Conservation (phyloP, 208 protist genomes). For the Leishmania guyanensis region DNA sequence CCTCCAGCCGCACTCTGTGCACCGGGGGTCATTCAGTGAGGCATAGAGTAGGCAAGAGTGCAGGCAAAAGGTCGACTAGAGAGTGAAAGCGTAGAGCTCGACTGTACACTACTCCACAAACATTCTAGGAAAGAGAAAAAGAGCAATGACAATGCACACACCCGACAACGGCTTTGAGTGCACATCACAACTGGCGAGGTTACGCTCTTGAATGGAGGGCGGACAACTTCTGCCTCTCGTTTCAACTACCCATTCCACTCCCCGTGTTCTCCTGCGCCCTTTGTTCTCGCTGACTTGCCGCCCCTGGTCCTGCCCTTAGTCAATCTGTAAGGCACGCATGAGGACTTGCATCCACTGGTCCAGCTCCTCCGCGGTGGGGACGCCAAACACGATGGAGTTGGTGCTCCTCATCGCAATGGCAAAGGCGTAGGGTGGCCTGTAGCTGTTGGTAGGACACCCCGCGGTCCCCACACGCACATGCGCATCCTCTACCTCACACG, state of each 20-base stretch:
- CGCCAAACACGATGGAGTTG: conserved; percentile 78
- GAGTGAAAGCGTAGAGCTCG: not conserved
- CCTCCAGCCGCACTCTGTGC: not conserved
- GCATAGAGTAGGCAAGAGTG: not conserved
- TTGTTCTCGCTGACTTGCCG: not conserved
- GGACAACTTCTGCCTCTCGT: not conserved
- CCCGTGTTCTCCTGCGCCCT: not conserved
- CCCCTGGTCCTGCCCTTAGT: conserved; percentile 22
- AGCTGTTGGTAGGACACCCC: conserved; percentile 13
- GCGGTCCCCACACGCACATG: conserved; percentile 33
- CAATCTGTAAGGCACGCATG: conserved; percentile 69
- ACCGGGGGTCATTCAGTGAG: not conserved
- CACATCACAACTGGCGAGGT: not conserved
- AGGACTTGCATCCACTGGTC: conserved; percentile 71
- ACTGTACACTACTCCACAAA: not conserved
- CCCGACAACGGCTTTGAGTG: not conserved
- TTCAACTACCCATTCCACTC: not conserved
- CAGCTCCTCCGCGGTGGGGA: conserved; percentile 54
- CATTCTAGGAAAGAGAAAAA: not conserved
- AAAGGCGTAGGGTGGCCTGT: conserved; percentile 63
- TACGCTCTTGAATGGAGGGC: not conserved
- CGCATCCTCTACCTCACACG: conserved; percentile 49
- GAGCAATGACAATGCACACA: not conserved
- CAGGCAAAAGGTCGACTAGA: not conserved
- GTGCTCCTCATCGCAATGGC: conserved; percentile 68